Percentiles rank a stretch among this genome's conserved stretches.
phyloP scores from a whole-genome alignment of 2,329 filamentous ascomycete genomes.

The Akanthomyces muscarius region DNA sequence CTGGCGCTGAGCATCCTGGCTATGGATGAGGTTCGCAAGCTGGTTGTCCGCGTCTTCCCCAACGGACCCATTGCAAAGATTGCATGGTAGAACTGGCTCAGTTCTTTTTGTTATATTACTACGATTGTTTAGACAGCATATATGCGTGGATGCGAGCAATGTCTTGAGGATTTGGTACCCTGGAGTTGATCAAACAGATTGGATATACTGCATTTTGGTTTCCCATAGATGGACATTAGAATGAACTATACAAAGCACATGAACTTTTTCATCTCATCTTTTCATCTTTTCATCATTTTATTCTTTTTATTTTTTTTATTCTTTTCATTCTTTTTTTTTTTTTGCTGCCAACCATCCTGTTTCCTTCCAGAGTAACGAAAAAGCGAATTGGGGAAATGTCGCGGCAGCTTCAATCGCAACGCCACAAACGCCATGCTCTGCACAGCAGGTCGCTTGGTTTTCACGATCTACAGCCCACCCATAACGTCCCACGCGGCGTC shows the following conservation, averaged over 20 bases:
- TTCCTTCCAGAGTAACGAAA: too few species aligned
- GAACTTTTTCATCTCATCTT: too few species aligned
- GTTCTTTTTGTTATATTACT: not conserved
- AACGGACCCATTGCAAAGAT: conserved; percentile 41
- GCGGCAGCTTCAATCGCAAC: too few species aligned
- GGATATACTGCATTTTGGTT: not conserved
- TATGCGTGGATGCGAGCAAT: not conserved
- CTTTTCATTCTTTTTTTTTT: too few species aligned
- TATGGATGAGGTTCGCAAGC: conserved; percentile 51
- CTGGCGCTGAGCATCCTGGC: conserved; percentile 46
- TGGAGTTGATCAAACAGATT: not conserved
- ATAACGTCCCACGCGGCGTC: not conserved
- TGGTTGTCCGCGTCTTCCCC: conserved; percentile 44
- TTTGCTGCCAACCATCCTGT: too few species aligned
- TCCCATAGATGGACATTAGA: not conserved
- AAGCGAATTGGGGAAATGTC: too few species aligned
- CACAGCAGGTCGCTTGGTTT: not conserved
- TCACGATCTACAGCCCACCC: too few species aligned
- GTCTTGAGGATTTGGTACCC: not conserved
- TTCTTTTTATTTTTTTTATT: too few species aligned
- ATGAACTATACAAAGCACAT: not conserved
- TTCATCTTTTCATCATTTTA: too few species aligned
- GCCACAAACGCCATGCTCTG: too few species aligned
- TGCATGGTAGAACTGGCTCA: conserved; percentile 40
- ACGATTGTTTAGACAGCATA: too few species aligned